phyloP scores from a whole-genome alignment of 108 stramenopile species.

The Nannochloropsis oceanica region DNA sequence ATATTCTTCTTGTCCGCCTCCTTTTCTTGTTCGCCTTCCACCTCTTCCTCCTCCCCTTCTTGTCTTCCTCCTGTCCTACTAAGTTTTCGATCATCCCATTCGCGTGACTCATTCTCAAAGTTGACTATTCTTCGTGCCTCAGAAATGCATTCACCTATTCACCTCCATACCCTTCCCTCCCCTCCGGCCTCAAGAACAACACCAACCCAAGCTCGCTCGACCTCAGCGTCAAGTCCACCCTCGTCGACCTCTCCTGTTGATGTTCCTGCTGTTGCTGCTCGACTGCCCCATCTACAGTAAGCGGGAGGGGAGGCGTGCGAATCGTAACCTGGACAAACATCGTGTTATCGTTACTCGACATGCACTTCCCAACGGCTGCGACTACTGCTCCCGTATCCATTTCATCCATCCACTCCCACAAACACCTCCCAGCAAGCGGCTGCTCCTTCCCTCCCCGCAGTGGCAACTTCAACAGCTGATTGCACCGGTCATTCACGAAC shows the following conservation, averaged over 20 bases:
- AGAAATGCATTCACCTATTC: not conserved
- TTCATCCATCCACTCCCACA: not conserved
- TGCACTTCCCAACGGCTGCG: not conserved
- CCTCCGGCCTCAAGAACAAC: not conserved
- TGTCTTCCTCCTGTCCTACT: no score
- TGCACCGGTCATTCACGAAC: not conserved
- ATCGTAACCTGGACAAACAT: no score
- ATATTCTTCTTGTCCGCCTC: no score
- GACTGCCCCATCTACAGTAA: not conserved
- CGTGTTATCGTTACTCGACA: not conserved
- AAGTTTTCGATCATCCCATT: no score
- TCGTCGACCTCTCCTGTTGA: not conserved
- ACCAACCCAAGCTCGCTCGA: not conserved
- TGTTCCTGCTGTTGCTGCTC: not conserved
- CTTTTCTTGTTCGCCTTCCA: no score
- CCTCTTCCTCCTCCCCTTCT: no score
- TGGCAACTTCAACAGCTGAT: not conserved
- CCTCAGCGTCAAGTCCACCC: not conserved
- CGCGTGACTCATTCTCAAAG: no score
- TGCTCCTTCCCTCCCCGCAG: not conserved
- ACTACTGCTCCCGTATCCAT: not conserved
- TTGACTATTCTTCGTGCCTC: no score
- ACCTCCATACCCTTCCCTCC: not conserved
- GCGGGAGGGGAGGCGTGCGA: not conserved
- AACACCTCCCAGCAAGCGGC: not conserved